Evolutionary conservation across 805 yeast species (phyloP).

Genomic region (Deakozyma indianensis): DNA sequence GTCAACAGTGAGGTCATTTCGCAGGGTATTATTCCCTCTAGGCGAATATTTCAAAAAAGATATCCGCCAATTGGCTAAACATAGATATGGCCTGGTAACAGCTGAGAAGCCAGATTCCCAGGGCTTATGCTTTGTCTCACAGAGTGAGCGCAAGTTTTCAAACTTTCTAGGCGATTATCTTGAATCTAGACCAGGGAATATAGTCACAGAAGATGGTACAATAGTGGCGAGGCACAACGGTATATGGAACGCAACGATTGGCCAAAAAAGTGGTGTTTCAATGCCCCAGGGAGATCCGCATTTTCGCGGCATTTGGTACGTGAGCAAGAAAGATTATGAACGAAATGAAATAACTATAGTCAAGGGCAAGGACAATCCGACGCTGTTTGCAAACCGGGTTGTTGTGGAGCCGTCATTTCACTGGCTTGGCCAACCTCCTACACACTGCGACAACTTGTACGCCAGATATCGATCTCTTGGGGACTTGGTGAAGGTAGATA

Average conservation of each 20-base stretch:
- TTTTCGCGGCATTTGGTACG: conserved; percentile 74
- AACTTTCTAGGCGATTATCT: conserved; percentile 65
- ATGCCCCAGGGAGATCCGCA: conserved; percentile 83
- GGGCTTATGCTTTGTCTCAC: conserved; percentile 83
- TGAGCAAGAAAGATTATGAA: conserved; percentile 49
- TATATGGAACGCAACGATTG: conserved; percentile 89
- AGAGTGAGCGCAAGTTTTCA: conserved; percentile 35
- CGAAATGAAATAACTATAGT: conserved; percentile 71
- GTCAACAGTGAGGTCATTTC: conserved; percentile 44
- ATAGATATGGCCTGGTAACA: conserved; percentile 34
- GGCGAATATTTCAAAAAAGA: conserved; percentile 67
- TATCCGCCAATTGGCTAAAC: conserved; percentile 53
- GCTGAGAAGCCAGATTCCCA: conserved; percentile 85
- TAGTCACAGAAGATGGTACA: conserved; percentile 60
- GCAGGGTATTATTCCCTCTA: conserved; percentile 56
- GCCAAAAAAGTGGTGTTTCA: conserved; percentile 65
- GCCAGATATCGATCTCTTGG: conserved; percentile 70
- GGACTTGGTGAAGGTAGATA: conserved; percentile 29
- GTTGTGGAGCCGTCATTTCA: conserved; percentile 29
- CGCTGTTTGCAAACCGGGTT: conserved; percentile 34
- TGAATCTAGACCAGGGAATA: conserved; percentile 58
- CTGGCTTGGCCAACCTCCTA: conserved; percentile 28
- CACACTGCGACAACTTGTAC: conserved; percentile 19
- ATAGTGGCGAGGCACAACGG: conserved; percentile 78
- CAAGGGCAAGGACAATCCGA: conserved; percentile 45